Evolutionary conservation across 2,329 filamentous ascomycete genomes (phyloP).

Genomic region (Arthrobotrys iridis): DNA sequence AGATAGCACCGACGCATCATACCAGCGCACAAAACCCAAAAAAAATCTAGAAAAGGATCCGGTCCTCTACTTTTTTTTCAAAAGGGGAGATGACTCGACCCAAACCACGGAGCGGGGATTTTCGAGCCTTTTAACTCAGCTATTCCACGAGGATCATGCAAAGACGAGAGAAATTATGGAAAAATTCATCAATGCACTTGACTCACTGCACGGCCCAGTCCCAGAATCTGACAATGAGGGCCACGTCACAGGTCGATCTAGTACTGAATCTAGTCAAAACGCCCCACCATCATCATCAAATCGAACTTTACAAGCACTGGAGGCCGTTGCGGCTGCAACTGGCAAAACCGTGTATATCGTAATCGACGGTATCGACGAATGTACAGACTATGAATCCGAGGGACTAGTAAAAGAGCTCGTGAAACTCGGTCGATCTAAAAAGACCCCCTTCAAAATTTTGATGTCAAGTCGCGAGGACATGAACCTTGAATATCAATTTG

Average conservation of each 20-base stretch:
- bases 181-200: slow-evolving; percentile 1
- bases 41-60: background rate
- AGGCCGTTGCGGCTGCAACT: background rate
- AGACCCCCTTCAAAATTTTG: slow-evolving; percentile 25
- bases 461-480: slow-evolving; percentile 25
- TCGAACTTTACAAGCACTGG: background rate
- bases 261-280: background rate
- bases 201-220: background rate
- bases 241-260: background rate
- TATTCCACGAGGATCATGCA: slow-evolving; percentile 7
- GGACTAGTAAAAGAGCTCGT: slow-evolving; percentile 1
- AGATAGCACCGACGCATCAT: background rate
- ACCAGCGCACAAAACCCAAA: background rate
- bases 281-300: background rate
- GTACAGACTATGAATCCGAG: slow-evolving; percentile 17
- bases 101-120: slow-evolving; percentile 19
- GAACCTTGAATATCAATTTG: slow-evolving; percentile 4
- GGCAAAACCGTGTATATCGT: slow-evolving; percentile 28
- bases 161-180: slow-evolving; percentile 15
- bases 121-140: slow-evolving; percentile 20
- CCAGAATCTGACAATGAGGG: background rate
- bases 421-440: slow-evolving; percentile 25
- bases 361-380: slow-evolving; percentile 35
- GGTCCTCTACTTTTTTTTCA: slow-evolving; percentile 49
- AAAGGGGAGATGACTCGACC: slow-evolving; percentile 35